phyloP scores from a whole-genome alignment of 1,284 basidiomycete genomes.

The Trichosporon ovoides region DNA sequence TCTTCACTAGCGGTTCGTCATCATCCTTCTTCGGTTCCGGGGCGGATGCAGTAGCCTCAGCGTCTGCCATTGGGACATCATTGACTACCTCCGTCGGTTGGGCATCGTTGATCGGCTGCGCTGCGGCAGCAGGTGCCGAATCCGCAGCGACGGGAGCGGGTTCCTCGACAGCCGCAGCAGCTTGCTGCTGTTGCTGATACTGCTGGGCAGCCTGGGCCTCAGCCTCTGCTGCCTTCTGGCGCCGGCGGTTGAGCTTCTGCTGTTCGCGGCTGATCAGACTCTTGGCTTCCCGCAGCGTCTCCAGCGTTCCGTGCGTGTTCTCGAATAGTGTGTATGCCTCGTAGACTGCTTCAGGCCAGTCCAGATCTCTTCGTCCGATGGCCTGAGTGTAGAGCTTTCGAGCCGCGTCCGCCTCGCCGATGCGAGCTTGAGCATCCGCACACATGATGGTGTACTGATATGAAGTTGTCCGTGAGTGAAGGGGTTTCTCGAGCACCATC shows the following conservation, averaged over 20 bases:
- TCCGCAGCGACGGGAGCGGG: conserved; percentile 4
- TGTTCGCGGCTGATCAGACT: conserved; percentile 64
- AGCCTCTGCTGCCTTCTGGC: conserved; percentile 57
- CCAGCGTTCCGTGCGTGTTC: conserved; percentile 67
- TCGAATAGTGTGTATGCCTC: conserved; percentile 84
- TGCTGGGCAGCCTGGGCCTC: conserved; percentile 17
- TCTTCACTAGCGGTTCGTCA: conserved; percentile 27
- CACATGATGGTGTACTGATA: conserved; percentile 32
- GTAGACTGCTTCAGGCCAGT: conserved; percentile 90
- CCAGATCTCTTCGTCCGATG: conserved; percentile 58
- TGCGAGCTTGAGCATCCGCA: conserved; percentile 49
- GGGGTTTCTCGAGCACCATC: conserved; percentile 25
- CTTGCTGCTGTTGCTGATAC: conserved; percentile 16
- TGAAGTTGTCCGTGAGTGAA: conserved; percentile 25
- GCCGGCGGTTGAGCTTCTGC: conserved; percentile 58
- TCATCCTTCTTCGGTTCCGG: conserved; percentile 11
- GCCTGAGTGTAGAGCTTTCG: conserved; percentile 63
- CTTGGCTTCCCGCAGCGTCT: conserved; percentile 63
- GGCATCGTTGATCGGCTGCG: neutral
- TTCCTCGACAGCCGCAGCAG: too few relatives aligned
- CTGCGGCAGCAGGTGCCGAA: neutral
- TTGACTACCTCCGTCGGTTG: neutral
- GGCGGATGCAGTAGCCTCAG: conserved; percentile 8
- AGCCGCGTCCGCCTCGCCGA: conserved; percentile 58
- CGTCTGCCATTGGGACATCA: neutral